A percentile compares a stretch with the other conserved stretches of the same genome.
Evolutionary conservation across 2,329 filamentous ascomycete genomes (phyloP).

Genomic region (Trichocomaceae sp.): DNA sequence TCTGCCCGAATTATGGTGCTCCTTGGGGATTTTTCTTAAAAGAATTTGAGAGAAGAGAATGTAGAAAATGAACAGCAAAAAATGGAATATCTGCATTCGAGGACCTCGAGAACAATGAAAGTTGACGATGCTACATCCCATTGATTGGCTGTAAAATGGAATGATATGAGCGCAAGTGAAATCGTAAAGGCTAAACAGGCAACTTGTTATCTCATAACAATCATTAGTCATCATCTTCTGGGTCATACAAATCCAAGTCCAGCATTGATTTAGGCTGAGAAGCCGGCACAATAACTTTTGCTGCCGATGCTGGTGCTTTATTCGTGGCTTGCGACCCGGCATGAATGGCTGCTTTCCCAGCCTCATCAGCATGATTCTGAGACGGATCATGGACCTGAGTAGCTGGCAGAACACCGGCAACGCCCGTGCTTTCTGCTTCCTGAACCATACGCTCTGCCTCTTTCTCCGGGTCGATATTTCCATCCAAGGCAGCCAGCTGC

Average conservation of each 20-base stretch:
- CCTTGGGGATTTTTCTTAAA: slow-evolving; percentile 51
- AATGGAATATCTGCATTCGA: not conserved
- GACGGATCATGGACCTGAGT: slow-evolving; percentile 29
- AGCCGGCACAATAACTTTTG: not conserved
- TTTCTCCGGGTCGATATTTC: slow-evolving; percentile 54
- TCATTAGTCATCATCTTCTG: slow-evolving; percentile 38
- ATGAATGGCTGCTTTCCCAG: slow-evolving; percentile 28
- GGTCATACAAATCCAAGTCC: slow-evolving; percentile 40
- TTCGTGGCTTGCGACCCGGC: slow-evolving; percentile 22
- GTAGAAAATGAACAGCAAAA: slow-evolving; percentile 50
- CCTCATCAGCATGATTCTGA: slow-evolving; percentile 27
- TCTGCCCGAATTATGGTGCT: slow-evolving; percentile 48
- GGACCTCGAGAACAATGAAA: not conserved
- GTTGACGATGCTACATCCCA: not conserved
- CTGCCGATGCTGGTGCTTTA: slow-evolving; percentile 10
- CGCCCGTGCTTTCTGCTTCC: slow-evolving; percentile 51
- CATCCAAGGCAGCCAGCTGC: slow-evolving; percentile 39
- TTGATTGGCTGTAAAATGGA: not conserved
- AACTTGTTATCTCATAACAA: not conserved
- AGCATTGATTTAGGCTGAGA: slow-evolving; percentile 38
- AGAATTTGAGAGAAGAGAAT: slow-evolving; percentile 52
- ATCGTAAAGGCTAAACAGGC: not conserved
- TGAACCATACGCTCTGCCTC: slow-evolving; percentile 42
- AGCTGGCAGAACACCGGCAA: slow-evolving; percentile 42
- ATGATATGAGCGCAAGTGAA: not conserved